Percentiles rank a stretch among this genome's conserved stretches.
phyloP scores from a whole-genome alignment of 2,329 filamentous ascomycete genomes.

The Sporothrix humicola region DNA sequence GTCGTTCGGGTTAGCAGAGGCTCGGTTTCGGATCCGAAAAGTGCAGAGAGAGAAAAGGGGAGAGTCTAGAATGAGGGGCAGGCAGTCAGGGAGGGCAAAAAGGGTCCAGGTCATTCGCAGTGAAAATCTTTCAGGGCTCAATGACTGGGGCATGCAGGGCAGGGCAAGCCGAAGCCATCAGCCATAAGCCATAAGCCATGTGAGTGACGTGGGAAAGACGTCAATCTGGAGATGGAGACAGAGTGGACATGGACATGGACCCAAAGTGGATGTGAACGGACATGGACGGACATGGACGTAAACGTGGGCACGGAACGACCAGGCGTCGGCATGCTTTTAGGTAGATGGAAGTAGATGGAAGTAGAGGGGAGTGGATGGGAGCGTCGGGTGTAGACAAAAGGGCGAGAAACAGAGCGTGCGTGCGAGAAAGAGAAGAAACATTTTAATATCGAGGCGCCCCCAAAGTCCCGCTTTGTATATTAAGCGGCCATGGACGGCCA shows the following conservation, averaged over 20 bases:
- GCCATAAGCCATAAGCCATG: neutral
- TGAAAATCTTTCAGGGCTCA: conserved; percentile 1
- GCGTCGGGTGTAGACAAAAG: neutral
- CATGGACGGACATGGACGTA: neutral
- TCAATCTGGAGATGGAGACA: neutral
- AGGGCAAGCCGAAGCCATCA: neutral
- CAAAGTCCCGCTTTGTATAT: conserved; percentile 25
- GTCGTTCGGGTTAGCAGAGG: conserved; percentile 29
- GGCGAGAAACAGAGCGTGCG: neutral
- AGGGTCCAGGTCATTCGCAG: neutral
- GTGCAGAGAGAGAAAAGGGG: conserved; percentile 15
- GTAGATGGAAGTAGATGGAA: conserved; percentile 19
- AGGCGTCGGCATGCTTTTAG: conserved; percentile 25
- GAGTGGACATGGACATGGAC: neutral
- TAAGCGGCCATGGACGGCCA: conserved; percentile 3
- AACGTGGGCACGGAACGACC: conserved; percentile 26
- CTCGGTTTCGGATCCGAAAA: conserved; percentile 33
- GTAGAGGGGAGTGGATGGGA: neutral
- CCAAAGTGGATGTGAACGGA: neutral
- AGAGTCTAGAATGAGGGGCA: neutral
- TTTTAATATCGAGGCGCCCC: conserved; percentile 19
- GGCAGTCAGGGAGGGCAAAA: neutral
- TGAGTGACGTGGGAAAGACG: neutral
- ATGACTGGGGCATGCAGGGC: conserved; percentile 5
- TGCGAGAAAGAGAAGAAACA: conserved; percentile 14